Percentiles rank a stretch among this genome's conserved stretches.
phyloP scores from a whole-genome alignment of 2,329 filamentous ascomycete genomes.

The Harringtonia aguacate region DNA sequence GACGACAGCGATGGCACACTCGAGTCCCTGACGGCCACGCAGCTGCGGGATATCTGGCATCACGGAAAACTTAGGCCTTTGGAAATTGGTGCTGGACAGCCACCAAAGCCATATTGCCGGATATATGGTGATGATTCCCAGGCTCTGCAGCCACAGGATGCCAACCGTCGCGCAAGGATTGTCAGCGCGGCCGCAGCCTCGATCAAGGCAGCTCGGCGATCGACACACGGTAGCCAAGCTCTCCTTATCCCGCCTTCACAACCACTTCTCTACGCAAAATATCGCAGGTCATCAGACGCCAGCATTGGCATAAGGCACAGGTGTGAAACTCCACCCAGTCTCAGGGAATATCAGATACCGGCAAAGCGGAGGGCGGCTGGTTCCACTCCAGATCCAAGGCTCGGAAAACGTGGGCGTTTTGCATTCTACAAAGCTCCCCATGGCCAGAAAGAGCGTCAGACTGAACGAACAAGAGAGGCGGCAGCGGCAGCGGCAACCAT shows the following conservation, averaged over 20 bases:
- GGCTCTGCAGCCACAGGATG: neutral
- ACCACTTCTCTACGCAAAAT: constrained; percentile 6
- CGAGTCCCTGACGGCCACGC: constrained; percentile 7
- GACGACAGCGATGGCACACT: constrained; percentile 10
- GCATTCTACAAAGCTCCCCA: neutral
- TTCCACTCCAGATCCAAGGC: neutral
- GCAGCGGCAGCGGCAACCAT: constrained; percentile 3
- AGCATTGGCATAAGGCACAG: neutral
- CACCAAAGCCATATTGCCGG: constrained; percentile 1
- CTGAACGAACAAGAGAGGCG: neutral
- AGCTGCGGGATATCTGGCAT: constrained; percentile 7
- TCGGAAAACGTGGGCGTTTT: constrained; percentile 6
- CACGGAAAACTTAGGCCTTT: neutral
- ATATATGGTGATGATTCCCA: neutral
- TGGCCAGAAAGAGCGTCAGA: neutral
- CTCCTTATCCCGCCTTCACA: constrained; percentile 6
- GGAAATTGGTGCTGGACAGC: neutral
- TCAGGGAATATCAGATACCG: neutral
- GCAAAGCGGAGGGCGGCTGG: constrained; percentile 9
- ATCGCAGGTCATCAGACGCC: neutral
- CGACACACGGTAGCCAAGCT: neutral
- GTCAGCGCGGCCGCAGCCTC: constrained; percentile 8
- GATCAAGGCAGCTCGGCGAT: constrained; percentile 6
- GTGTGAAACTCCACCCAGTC: neutral
- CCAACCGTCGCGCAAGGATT: constrained; percentile 3